A percentile compares a stretch with the other conserved stretches of the same genome.
Conservation (phyloP, 108 stramenopile genomes). For the Nitzschia sp. region DNA sequence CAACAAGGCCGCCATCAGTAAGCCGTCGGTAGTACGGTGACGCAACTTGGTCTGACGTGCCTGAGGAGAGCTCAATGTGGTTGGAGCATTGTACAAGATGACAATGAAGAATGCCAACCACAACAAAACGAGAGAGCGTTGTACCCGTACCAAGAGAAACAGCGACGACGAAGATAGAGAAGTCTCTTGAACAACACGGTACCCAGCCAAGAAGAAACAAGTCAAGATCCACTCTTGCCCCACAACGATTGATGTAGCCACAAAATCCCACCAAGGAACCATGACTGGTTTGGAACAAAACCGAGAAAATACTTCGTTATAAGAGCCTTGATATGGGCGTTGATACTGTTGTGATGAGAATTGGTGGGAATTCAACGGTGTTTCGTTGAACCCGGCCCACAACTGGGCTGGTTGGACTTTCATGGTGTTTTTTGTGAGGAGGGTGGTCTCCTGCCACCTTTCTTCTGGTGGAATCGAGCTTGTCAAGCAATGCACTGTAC, state of each 20-base stretch:
- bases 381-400: no score
- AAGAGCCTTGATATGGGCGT: no score
- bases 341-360: no score
- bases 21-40: constrained; percentile 49
- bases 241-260: constrained; percentile 46
- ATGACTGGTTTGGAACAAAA: constrained; percentile 12
- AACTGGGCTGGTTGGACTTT: no score
- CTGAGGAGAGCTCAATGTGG: not conserved
- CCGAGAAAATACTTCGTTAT: constrained; percentile 11
- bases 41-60: constrained; percentile 18
- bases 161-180: not conserved
- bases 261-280: not conserved
- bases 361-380: no score
- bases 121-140: constrained; percentile 27
- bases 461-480: no score
- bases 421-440: no score
- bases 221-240: constrained; percentile 74
- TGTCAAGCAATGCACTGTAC: no score
- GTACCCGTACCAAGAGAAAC: constrained; percentile 6
- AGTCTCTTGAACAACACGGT: constrained; percentile 28
- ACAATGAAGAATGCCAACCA: constrained; percentile 43
- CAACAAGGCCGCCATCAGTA: constrained; percentile 51
- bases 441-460: no score
- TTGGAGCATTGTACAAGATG: constrained; percentile 18
- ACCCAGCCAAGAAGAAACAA: constrained; percentile 47